These are phyloP conservation scores for Solanum sitiens DNA, from an alignment of 257 asterid species.

Conservation along the genomic window DNA sequence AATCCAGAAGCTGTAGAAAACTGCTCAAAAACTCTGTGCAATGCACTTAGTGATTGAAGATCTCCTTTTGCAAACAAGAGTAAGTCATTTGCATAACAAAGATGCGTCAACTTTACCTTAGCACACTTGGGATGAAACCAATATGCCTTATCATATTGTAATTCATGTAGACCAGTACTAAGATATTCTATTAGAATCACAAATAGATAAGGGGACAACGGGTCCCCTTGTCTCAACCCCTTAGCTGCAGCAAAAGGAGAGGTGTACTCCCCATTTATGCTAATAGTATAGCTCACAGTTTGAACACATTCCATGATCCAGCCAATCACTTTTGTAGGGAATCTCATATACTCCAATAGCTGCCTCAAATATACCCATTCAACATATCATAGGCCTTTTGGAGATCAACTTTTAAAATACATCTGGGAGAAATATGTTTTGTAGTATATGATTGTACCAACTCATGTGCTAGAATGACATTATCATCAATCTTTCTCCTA, in stretches of 20 bases:
- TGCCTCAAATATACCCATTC: background rate
- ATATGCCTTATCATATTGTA: no score
- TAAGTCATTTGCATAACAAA: no score
- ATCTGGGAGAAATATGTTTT: background rate
- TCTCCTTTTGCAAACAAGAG: no score
- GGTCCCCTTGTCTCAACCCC: background rate
- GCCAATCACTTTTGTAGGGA: background rate
- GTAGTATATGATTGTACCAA: background rate
- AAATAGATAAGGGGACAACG: no score
- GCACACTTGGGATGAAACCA: no score
- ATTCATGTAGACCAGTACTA: no score
- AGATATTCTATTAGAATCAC: no score
- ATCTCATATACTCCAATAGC: no score
- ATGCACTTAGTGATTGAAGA: no score
- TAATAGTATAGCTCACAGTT: background rate
- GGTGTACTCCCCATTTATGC: background rate
- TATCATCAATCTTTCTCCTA: background rate
- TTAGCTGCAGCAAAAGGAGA: background rate
- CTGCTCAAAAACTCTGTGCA: no score
- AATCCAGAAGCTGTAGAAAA: no score
- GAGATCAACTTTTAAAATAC: background rate
- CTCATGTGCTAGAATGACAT: background rate
- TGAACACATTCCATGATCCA: background rate
- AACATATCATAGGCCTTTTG: background rate
- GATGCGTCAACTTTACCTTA: no score